Evolutionary conservation across 2,329 filamentous ascomycete species (phyloP), one percentile per base, ranked within the genome.

Genomic region (Cladosporium oxysporum): DNA sequence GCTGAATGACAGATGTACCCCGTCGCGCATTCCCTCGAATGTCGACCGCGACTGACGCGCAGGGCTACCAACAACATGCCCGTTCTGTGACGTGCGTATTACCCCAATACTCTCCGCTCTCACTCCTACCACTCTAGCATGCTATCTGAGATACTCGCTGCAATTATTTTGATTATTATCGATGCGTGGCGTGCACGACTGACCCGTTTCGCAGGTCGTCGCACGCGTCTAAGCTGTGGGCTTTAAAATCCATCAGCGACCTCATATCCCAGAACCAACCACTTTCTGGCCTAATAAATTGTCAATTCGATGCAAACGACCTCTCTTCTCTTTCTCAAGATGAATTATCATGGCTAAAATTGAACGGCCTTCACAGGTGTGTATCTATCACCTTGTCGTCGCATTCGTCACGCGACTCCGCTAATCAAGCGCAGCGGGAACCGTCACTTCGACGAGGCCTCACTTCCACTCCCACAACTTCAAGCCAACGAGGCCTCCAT

Each of bases 311-410:
- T 58, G 29, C 31, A 4, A 66, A 67, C 12, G 58, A 67, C 35
- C 31, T 66, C 7, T 52, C 63, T 41, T 53, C 50, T 18, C 21
- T 64, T 21, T 31, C 61, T 8, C 59, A 66, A 23, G 59, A 68
- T 28, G 68, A 69, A 29, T 26, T 62, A 21, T 49, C 60, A 60
- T 69, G 66, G 66, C 61, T 88, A 68, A 83, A 87, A 74, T 79
- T 82, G 71, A 87, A 87, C 76, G 83, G 86, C 70, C 79, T 88
- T 49, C 73, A 82, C 70, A 83, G 83, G 86, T 63, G n/a, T 52
- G 61, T 29, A 41, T 57, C 33, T 8, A n/a, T 47, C 26, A 23
- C 50, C 21, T 53, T 29, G 1, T 66, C 49, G 55, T 62, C 47
- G 47, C 49, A 55, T 57, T 35, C 21, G 47, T 61, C 47, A n/a